Conservation (phyloP, 2,329 filamentous ascomycete species). For the Knoxdaviesia proteae region DNA sequence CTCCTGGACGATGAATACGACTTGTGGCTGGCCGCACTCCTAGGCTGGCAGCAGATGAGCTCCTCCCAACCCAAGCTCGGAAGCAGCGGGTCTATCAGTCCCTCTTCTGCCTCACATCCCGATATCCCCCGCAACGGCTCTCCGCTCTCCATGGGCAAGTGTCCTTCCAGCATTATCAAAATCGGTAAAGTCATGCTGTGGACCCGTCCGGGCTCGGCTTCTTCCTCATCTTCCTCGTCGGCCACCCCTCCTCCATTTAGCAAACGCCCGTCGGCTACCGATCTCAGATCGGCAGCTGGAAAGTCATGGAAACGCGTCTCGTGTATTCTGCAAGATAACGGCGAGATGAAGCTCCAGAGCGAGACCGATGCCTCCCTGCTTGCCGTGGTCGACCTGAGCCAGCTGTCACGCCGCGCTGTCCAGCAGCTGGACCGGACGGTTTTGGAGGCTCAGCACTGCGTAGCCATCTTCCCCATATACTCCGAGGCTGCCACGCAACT, state of each 20-base stretch:
- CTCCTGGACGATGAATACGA: conserved; percentile 46
- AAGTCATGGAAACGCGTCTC: conserved; percentile 71
- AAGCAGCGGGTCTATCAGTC: conserved; percentile 13
- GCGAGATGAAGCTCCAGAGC: conserved; percentile 75
- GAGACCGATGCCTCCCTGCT: conserved; percentile 68
- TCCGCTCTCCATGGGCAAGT: conserved; percentile 1
- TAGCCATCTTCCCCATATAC: conserved; percentile 91
- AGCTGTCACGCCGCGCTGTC: conserved; percentile 73
- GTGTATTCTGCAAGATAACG: conserved; percentile 85
- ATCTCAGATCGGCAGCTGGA: conserved; percentile 25
- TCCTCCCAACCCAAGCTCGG: conserved; percentile 29
- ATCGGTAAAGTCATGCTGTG: conserved; percentile 79
- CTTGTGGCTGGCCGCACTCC: conserved; percentile 58
- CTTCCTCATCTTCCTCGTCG: conserved; percentile 7
- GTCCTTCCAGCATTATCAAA: conserved; percentile 58
- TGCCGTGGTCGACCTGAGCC: conserved; percentile 67
- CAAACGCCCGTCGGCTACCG: conserved; percentile 34
- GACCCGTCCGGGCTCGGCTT: conserved; percentile 36
- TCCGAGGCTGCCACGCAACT: conserved; percentile 51
- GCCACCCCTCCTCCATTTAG: conserved; percentile 33
- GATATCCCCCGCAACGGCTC: conserved; percentile 19
- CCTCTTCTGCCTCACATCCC: conserved; percentile 15
- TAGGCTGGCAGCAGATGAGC: conserved; percentile 63
- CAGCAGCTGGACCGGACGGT: conserved; percentile 82
- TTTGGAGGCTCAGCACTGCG: conserved; percentile 65